These are phyloP conservation scores for Aspergillus sp. DNA, from an alignment of 2,329 filamentous ascomycete species.

Conservation along the genomic window DNA sequence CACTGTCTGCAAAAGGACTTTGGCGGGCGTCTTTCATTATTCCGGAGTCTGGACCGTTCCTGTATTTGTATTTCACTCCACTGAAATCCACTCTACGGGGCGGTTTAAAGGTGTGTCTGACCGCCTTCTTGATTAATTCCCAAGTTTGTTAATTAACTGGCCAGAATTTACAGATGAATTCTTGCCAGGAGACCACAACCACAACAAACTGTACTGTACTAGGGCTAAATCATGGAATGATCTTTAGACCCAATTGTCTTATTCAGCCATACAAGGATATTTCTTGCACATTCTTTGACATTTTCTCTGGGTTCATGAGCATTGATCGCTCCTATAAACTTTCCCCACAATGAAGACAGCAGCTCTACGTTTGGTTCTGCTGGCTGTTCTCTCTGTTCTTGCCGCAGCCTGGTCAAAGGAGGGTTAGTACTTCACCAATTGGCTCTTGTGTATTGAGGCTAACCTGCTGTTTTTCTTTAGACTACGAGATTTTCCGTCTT, in stretches of 20 bases:
- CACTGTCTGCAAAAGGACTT: neutral
- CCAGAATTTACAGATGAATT: slow-evolving; percentile 1
- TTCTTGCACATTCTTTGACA: slow-evolving; percentile 5
- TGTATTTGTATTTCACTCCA: neutral
- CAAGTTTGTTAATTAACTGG: neutral
- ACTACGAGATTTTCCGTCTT: slow-evolving; percentile 96
- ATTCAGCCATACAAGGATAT: neutral
- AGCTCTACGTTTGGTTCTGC: slow-evolving; percentile 62
- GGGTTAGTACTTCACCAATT: slow-evolving; percentile 53
- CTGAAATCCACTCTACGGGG: too few relatives aligned
- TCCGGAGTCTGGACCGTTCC: neutral
- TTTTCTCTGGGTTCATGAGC: slow-evolving; percentile 20
- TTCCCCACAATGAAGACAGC: slow-evolving; percentile 67
- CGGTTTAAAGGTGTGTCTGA: neutral
- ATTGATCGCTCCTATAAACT: slow-evolving; percentile 21
- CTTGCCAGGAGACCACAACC: neutral
- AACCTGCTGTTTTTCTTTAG: slow-evolving; percentile 46
- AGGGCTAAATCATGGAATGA: slow-evolving; percentile 1
- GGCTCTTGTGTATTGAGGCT: neutral
- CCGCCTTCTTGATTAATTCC: slow-evolving; percentile 4
- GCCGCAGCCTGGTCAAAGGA: slow-evolving; percentile 82
- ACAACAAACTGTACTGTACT: neutral
- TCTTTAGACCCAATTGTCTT: neutral
- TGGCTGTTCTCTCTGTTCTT: slow-evolving; percentile 67
- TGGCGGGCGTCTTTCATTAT: neutral